Evolutionary conservation across 305 asterid genomes (phyloP).

Genomic region (Salvia sclarea): DNA sequence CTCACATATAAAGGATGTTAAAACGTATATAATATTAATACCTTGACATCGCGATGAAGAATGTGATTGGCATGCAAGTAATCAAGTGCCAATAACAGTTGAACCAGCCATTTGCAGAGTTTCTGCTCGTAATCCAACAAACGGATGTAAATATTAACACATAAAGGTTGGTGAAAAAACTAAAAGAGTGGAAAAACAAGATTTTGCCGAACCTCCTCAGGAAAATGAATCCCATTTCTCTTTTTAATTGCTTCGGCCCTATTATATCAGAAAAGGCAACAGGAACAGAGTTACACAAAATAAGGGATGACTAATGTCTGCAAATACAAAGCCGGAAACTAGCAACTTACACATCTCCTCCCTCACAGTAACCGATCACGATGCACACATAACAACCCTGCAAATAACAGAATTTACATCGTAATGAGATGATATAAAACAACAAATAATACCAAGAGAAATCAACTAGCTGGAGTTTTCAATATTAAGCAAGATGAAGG

Average conservation of each 20-base stretch:
- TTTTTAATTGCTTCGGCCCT: conserved; percentile 96
- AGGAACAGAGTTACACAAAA: conserved; percentile 8
- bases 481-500: conserved; percentile 7
- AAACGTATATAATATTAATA: too few species aligned
- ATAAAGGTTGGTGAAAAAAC: conserved; percentile 11
- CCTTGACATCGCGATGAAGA: conserved; percentile 99
- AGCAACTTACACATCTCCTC: conserved; percentile 94
- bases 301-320: conserved; percentile 3
- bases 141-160: conserved; percentile 29
- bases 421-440: conserved; percentile 18
- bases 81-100: conserved; percentile 91
- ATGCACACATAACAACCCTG: conserved; percentile 99
- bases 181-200: background rate
- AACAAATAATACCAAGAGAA: background rate
- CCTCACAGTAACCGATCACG: conserved; percentile 96
- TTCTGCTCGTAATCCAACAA: conserved; percentile 56
- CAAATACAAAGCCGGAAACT: conserved; percentile 8
- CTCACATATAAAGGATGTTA: conserved; percentile 5
- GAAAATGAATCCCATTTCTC: conserved; percentile 80
- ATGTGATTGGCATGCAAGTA: conserved; percentile 86
- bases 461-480: background rate
- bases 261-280: conserved; percentile 31
- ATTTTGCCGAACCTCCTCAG: conserved; percentile 74
- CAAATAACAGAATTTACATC: conserved; percentile 28
- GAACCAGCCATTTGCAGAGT: conserved; percentile 96